phyloP scores from a whole-genome alignment of 441 rosid species.

The Erysimum pusillum region DNA sequence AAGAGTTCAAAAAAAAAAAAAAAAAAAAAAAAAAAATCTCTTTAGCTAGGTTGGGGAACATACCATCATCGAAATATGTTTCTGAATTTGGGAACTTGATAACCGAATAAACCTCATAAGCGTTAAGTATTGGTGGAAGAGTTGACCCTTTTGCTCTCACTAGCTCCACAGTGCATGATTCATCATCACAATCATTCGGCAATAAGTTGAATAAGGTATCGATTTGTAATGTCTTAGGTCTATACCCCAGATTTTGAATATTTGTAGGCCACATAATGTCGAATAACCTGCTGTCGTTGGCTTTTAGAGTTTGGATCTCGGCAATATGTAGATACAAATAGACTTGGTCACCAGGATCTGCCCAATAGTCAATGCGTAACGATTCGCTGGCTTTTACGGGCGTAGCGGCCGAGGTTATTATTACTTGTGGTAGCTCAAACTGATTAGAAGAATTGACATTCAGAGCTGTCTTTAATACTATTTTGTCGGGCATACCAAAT shows the following conservation, averaged over 20 bases:
- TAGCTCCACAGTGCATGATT: neutral
- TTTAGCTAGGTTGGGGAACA: neutral
- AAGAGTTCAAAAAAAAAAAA: too few relatives aligned
- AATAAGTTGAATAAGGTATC: neutral
- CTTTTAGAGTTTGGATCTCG: conserved; percentile 37
- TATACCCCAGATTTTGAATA: too few relatives aligned
- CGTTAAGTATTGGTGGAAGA: neutral
- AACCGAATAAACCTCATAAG: neutral
- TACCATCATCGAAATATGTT: neutral
- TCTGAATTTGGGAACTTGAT: neutral
- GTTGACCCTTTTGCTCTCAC: neutral
- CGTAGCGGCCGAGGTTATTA: too few relatives aligned
- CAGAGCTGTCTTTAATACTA: too few relatives aligned
- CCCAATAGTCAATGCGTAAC: too few relatives aligned
- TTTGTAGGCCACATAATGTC: neutral
- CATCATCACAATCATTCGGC: neutral
- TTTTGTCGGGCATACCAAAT: too few relatives aligned
- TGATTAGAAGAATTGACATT: too few relatives aligned
- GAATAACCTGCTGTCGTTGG: conserved; percentile 22
- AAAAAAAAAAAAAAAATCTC: too few relatives aligned
- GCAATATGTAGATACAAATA: conserved; percentile 48
- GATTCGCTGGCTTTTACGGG: too few relatives aligned
- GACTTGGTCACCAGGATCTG: neutral
- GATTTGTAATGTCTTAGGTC: neutral
- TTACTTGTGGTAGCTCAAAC: too few relatives aligned